Evolutionary conservation across 805 yeast genomes (phyloP).

Genomic region (Debaryomyces castellii): DNA sequence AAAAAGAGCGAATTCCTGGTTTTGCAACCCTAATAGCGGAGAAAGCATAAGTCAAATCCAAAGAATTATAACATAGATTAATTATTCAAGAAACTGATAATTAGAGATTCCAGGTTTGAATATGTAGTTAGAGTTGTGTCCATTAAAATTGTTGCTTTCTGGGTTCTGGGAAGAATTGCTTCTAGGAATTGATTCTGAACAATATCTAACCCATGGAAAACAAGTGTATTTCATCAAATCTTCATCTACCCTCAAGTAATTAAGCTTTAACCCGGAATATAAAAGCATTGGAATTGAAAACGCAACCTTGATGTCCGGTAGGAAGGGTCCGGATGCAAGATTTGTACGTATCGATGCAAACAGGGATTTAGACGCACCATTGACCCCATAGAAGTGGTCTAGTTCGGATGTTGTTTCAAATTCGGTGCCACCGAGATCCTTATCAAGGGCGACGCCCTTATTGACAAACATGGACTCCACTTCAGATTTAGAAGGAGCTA

Average conservation of each 20-base stretch:
- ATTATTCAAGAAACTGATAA: slow-evolving; percentile 8
- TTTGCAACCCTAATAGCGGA: neutral
- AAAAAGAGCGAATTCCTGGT: neutral
- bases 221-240: slow-evolving; percentile 59
- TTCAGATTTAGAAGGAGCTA: neutral
- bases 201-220: slow-evolving; percentile 78
- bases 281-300: slow-evolving; percentile 49
- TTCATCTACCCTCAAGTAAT: slow-evolving; percentile 66
- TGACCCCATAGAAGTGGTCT: slow-evolving; percentile 36
- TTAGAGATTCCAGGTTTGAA: slow-evolving; percentile 16
- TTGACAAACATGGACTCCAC: slow-evolving; percentile 4
- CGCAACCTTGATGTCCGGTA: slow-evolving; percentile 24
- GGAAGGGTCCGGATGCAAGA: slow-evolving; percentile 9
- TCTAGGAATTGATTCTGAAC: slow-evolving; percentile 20
- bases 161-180: neutral
- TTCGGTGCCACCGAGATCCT: slow-evolving; percentile 16
- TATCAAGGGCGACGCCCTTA: neutral
- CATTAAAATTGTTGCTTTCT: neutral
- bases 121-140: slow-evolving; percentile 10
- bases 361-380: slow-evolving; percentile 31
- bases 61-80: neutral
- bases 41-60: neutral
- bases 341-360: slow-evolving; percentile 14
- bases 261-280: slow-evolving; percentile 65
- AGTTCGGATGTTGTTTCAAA: slow-evolving; percentile 30